phyloP scores from a whole-genome alignment of 345 rosid genomes.

The Excoecaria cochinchinensis region DNA sequence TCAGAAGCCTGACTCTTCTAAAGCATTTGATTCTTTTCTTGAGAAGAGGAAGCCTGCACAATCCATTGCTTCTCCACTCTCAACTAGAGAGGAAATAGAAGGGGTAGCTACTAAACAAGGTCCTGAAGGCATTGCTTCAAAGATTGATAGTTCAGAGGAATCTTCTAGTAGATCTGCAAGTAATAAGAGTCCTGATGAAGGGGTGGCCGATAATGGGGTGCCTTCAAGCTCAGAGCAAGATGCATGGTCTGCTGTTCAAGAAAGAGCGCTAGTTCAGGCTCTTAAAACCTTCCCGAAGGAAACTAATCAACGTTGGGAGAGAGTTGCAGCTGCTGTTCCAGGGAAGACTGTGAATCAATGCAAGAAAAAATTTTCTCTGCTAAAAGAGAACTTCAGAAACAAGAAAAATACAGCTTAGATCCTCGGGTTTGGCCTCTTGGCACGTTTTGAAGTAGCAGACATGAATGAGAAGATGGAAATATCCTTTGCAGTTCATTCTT shows the following conservation, averaged over 20 bases:
- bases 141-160: slow-evolving; percentile 32
- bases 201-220: slow-evolving; percentile 34
- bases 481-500: too few species aligned
- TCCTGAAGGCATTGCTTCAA: slow-evolving; percentile 23
- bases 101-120: slow-evolving; percentile 35
- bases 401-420: slow-evolving; percentile 54
- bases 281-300: slow-evolving; percentile 96
- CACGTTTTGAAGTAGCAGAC: too few species aligned
- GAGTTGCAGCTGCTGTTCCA: slow-evolving; percentile 96
- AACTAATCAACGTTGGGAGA: slow-evolving; percentile 88
- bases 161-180: slow-evolving; percentile 34
- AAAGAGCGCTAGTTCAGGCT: slow-evolving; percentile 90
- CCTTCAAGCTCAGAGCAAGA: slow-evolving; percentile 68
- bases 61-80: slow-evolving; percentile 77
- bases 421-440: not conserved
- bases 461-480: too few species aligned
- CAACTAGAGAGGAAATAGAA: slow-evolving; percentile 73
- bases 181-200: slow-evolving; percentile 39
- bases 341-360: slow-evolving; percentile 89
- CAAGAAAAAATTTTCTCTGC: slow-evolving; percentile 80
- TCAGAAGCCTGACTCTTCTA: slow-evolving; percentile 85
- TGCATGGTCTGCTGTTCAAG: slow-evolving; percentile 92
- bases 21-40: slow-evolving; percentile 94
- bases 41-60: slow-evolving; percentile 84
- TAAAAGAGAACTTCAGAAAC: slow-evolving; percentile 83